Conservation (phyloP, 208 protist genomes). For the Blechomonas ayalai region DNA sequence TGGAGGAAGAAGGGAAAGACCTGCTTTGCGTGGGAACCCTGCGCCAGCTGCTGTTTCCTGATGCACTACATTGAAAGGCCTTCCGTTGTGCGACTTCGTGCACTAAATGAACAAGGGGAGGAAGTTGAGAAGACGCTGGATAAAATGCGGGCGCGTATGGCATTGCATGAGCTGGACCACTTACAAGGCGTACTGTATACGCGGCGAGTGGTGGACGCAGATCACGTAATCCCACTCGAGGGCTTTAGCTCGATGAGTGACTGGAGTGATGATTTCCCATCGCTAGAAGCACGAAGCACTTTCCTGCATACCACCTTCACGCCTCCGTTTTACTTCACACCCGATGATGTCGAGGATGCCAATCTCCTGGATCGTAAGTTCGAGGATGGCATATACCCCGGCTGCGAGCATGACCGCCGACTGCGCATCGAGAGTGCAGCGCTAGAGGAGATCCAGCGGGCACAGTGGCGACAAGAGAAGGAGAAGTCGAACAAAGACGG, state of each 20-base stretch:
- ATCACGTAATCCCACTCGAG: constrained; percentile 83
- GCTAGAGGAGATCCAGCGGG: constrained; percentile 42
- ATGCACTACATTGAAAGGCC: constrained; percentile 90
- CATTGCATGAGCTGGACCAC: constrained; percentile 83
- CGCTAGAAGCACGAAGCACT: constrained; percentile 86
- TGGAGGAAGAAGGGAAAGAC: constrained; percentile 43
- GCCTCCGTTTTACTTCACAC: constrained; percentile 65
- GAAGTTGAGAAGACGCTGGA: constrained; percentile 35
- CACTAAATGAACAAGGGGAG: constrained; percentile 31
- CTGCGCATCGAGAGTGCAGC: constrained; percentile 62
- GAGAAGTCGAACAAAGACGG: background rate
- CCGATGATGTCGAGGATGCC: constrained; percentile 52
- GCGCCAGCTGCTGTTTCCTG: constrained; percentile 81
- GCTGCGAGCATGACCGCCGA: constrained; percentile 61
- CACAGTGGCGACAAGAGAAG: constrained; percentile 39
- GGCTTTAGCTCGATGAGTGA: constrained; percentile 84
- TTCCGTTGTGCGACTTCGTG: constrained; percentile 40
- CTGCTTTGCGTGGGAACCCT: constrained; percentile 86
- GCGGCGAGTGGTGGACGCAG: constrained; percentile 71
- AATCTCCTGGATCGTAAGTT: constrained; percentile 86
- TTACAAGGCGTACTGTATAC: constrained; percentile 80
- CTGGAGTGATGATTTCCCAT: constrained; percentile 88
- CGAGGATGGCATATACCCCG: constrained; percentile 85
- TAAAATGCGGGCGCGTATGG: constrained; percentile 74
- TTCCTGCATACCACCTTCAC: constrained; percentile 84